Conservation (phyloP, 352 stramenopile species). For the Globisporangium viniferum region DNA sequence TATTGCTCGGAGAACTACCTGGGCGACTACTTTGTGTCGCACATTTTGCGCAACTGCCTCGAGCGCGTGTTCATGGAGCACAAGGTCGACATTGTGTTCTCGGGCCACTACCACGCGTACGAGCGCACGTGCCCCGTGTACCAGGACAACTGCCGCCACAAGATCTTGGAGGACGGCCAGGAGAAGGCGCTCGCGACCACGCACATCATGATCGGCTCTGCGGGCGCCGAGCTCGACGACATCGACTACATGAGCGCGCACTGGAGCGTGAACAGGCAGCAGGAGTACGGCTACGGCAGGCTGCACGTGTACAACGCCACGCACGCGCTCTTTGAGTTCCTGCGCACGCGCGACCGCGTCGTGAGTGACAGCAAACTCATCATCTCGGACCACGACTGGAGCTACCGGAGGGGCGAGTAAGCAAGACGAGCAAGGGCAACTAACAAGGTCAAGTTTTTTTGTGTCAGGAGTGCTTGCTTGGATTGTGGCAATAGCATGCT, state of each 20-base stretch:
- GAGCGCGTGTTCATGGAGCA: conserved; percentile 23
- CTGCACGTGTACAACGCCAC: conserved; percentile 38
- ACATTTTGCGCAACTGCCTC: conserved; percentile 18
- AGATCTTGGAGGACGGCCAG: background rate
- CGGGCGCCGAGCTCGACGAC: conserved; percentile 37
- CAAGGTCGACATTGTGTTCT: conserved; percentile 27
- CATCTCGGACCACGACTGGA: conserved; percentile 35
- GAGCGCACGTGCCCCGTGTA: conserved; percentile 30
- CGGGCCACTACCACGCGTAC: conserved; percentile 29
- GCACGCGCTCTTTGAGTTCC: conserved; percentile 39
- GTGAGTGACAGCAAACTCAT: conserved; percentile 36
- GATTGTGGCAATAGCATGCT: background rate
- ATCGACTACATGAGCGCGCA: conserved; percentile 17
- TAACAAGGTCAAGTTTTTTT: background rate
- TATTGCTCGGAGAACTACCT: conserved; percentile 26
- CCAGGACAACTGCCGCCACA: conserved; percentile 19
- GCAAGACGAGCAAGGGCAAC: background rate
- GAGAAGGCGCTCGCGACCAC: conserved; percentile 22
- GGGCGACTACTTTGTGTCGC: conserved; percentile 13
- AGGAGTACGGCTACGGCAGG: conserved; percentile 37
- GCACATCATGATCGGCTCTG: conserved; percentile 48
- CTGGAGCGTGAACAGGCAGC: conserved; percentile 28
- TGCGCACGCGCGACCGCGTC: conserved; percentile 24
- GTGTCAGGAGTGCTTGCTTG: background rate
- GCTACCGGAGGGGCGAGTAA: conserved; percentile 13